phyloP scores from a whole-genome alignment of 2,329 filamentous ascomycete genomes.

The Trichoderma pleuroti region DNA sequence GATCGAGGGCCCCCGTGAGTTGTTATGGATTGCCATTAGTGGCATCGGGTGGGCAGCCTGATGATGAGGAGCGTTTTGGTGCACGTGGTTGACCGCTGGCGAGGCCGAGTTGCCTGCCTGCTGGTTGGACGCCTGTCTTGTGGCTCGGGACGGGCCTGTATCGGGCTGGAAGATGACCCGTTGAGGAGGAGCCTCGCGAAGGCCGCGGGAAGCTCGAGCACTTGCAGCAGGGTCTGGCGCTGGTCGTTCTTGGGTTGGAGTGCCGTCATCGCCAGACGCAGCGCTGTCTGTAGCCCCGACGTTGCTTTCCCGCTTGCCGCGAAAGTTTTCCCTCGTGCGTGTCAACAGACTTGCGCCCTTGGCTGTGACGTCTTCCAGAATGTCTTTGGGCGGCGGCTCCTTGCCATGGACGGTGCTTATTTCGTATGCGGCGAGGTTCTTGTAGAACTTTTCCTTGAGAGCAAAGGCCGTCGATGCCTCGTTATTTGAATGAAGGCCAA shows the following conservation, averaged over 20 bases:
- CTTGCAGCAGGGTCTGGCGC: slow-evolving; percentile 52
- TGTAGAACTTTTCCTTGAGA: slow-evolving; percentile 85
- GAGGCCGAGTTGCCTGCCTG: slow-evolving; percentile 30
- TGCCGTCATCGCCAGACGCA: slow-evolving; percentile 58
- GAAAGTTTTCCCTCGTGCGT: slow-evolving; percentile 74
- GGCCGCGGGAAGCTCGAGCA: slow-evolving; percentile 58
- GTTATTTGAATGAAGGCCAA: slow-evolving; percentile 71
- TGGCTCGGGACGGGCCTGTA: slow-evolving; percentile 60
- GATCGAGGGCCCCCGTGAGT: slow-evolving; percentile 42
- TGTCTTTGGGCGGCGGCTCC: slow-evolving; percentile 82
- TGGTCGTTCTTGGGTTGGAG: slow-evolving; percentile 52
- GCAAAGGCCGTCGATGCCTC: slow-evolving; percentile 80
- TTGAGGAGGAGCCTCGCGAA: slow-evolving; percentile 80
- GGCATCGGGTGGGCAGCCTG: slow-evolving; percentile 33
- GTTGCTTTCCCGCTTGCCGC: slow-evolving; percentile 44
- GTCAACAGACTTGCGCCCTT: slow-evolving; percentile 78
- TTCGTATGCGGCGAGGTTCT: slow-evolving; percentile 83
- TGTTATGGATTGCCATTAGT: slow-evolving; percentile 31
- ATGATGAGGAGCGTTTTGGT: slow-evolving; percentile 29
- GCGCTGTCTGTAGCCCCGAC: slow-evolving; percentile 56
- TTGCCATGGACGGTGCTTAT: slow-evolving; percentile 73
- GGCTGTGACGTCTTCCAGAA: slow-evolving; percentile 81
- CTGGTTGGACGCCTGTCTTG: slow-evolving; percentile 53
- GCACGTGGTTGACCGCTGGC: slow-evolving; percentile 27
- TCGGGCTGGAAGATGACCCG: slow-evolving; percentile 83